These are phyloP conservation scores for Cystobasidium tubakii DNA, from an alignment of 768 basidiomycete species.

Conservation along the genomic window DNA sequence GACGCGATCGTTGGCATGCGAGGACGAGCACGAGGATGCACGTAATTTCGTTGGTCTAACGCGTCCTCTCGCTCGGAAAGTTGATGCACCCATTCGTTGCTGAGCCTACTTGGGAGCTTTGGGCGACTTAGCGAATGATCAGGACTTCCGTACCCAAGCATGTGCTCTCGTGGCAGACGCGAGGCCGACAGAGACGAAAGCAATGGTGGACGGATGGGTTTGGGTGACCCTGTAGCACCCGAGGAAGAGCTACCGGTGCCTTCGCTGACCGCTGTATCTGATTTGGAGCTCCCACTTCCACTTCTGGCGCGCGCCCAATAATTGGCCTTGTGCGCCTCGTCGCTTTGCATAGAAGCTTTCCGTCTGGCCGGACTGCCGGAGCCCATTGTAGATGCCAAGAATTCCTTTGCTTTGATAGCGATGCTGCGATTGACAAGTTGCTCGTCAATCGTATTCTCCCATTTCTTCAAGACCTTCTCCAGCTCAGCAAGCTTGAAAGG, in stretches of 20 bases:
- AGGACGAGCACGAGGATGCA: background rate
- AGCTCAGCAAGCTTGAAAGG: constrained; percentile 29
- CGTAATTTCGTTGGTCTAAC: background rate
- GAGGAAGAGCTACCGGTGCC: background rate
- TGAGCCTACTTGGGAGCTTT: background rate
- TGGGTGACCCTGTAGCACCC: background rate
- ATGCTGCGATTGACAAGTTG: constrained; percentile 12
- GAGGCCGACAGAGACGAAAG: constrained; percentile 1
- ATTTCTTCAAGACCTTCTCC: constrained; percentile 24
- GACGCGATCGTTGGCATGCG: background rate
- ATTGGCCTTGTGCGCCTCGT: background rate
- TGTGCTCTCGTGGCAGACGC: background rate
- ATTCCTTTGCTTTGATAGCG: background rate
- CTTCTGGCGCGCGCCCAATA: background rate
- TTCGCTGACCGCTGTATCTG: background rate
- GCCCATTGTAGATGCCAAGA: background rate
- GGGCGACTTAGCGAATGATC: background rate
- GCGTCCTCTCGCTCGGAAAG: background rate
- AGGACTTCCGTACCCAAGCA: background rate
- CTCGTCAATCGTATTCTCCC: constrained; percentile 23
- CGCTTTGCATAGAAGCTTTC: background rate
- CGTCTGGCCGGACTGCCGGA: background rate
- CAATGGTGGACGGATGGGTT: constrained; percentile 2
- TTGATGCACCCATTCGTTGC: constrained; percentile 12
- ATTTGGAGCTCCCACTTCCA: background rate